Evolutionary conservation across 305 asterid species (phyloP), one percentile per base, ranked within the genome.

Genomic region (Ilex paraguariensis): DNA sequence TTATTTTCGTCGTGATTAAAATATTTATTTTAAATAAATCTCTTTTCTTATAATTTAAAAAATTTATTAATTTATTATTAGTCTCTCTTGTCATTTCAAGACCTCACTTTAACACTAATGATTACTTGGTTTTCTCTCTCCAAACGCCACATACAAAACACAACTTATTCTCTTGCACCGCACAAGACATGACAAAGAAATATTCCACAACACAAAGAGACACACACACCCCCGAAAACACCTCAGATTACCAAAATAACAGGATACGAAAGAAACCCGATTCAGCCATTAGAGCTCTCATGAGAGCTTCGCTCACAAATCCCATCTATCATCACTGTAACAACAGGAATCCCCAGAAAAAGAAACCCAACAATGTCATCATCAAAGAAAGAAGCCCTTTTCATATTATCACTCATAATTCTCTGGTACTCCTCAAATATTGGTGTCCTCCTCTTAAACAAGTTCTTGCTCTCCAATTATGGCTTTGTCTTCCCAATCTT

Each of bases 391-490:
- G 78, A 79, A 45, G 66, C 88, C 10, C 55, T 87, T 4, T 83
- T 89, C 78, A 85, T 92, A 51, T 59, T 82, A 62, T 40, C 81
- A 44, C 81, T 90, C 3, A 86, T 90, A 30, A 52, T 77, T 64
- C 76, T 87, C 0, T 90, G 97, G 98, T 93, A 93, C 75, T 71
- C 94, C 0, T 74, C 87, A 63, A 93, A 93, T 78, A 93, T 93
- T 39, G 98, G 97, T 15, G 98, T 90, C 7, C 89, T 93, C 13
- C 97, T 93, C 61, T 87, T 93, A 60, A 93, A 93, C 92, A 93
- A 93, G 67, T 84, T 65, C 48, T 84, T 93, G 62, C 94, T 93
- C 66, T 93, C 98, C 3, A 93, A 82, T 70, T 90, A 87, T 79
- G 97, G 97, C 33, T 84, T 90, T 58, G 75, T 84, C 8, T 93